phyloP scores from a whole-genome alignment of 495 filamentous ascomycete genomes.

The Hypoxylon cercidicola region DNA sequence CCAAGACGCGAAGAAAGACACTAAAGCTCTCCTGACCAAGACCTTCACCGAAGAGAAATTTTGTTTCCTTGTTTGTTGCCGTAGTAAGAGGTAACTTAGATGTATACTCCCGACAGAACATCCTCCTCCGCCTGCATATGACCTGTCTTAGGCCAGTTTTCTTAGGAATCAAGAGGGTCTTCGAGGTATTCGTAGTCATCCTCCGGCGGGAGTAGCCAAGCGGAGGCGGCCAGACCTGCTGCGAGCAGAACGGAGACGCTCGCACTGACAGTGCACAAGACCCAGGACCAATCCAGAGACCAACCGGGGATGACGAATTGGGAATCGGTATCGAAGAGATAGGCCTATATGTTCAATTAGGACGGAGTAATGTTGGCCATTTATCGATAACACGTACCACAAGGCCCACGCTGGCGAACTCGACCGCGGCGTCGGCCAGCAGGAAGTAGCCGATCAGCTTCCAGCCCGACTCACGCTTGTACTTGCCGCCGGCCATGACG shows the following conservation, averaged over 20 bases:
- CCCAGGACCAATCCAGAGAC: slow-evolving; percentile 80
- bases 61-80: slow-evolving; percentile 12
- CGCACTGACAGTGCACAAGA: slow-evolving; percentile 80
- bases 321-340: slow-evolving; percentile 84
- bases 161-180: slow-evolving; percentile 47
- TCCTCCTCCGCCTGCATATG: not conserved
- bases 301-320: slow-evolving; percentile 85
- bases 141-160: not conserved
- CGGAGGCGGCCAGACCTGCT: slow-evolving; percentile 69
- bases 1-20: slow-evolving; percentile 1
- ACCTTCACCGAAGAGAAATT: slow-evolving; percentile 14
- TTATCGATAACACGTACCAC: slow-evolving; percentile 69
- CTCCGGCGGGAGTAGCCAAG: slow-evolving; percentile 76
- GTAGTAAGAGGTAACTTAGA: not conserved
- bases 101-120: not conserved
- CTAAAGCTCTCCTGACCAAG: slow-evolving; percentile 9
- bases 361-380: not conserved
- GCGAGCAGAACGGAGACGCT: slow-evolving; percentile 70
- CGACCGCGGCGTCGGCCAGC: slow-evolving; percentile 65
- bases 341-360: slow-evolving; percentile 65
- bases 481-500: slow-evolving; percentile 79
- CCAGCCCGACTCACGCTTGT: slow-evolving; percentile 81
- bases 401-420: slow-evolving; percentile 77
- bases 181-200: slow-evolving; percentile 80
- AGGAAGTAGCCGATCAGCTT: slow-evolving; percentile 73